Conservation (phyloP, 495 filamentous ascomycete species). For the Choiromyces venosus region DNA sequence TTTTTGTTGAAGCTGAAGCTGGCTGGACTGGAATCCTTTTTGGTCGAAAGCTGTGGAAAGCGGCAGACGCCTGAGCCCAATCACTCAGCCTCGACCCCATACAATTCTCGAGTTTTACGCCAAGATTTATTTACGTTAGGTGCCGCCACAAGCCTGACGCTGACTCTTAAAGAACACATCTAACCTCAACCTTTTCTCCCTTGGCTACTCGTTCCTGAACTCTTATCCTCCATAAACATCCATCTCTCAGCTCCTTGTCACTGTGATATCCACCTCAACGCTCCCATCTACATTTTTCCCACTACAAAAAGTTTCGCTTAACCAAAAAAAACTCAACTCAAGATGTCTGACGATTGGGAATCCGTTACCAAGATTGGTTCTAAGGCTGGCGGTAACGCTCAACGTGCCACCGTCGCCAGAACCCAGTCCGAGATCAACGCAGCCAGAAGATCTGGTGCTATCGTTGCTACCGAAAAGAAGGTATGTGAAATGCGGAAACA, state of each 20-base stretch:
- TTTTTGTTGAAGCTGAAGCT: background rate
- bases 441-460: constrained; percentile 68
- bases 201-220: constrained; percentile 21
- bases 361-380: constrained; percentile 86
- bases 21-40: constrained; percentile 11
- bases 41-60: constrained; percentile 29
- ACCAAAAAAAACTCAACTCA: constrained; percentile 32
- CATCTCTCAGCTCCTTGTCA: constrained; percentile 7
- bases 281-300: constrained; percentile 4
- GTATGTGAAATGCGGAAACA: constrained; percentile 9
- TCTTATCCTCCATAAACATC: constrained; percentile 13
- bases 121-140: constrained; percentile 7
- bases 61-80: constrained; percentile 1
- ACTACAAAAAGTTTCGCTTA: background rate
- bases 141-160: constrained; percentile 16
- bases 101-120: constrained; percentile 9
- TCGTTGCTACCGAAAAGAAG: constrained; percentile 92
- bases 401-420: constrained; percentile 78
- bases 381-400: constrained; percentile 61
- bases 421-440: constrained; percentile 86
- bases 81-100: constrained; percentile 5
- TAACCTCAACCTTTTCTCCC: constrained; percentile 23
- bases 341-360: constrained; percentile 75
- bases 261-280: constrained; percentile 14
- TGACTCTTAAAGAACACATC: constrained; percentile 23